Conservation (phyloP, 2,329 filamentous ascomycete genomes). For the Ascochyta clinopodiicola region DNA sequence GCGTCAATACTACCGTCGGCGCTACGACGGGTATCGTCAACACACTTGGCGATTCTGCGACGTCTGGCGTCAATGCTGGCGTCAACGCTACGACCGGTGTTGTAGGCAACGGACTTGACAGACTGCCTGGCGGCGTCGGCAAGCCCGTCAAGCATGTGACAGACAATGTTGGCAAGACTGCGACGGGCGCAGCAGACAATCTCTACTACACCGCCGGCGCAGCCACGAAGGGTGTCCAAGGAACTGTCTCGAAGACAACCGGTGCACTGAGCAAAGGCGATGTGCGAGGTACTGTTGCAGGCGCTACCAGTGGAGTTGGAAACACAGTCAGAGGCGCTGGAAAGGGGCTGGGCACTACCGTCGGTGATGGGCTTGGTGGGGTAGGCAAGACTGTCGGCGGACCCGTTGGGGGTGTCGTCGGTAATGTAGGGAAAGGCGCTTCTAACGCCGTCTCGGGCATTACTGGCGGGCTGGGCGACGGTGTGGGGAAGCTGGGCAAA, state of each 20-base stretch:
- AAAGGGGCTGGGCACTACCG: slow-evolving; percentile 44
- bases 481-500: slow-evolving; percentile 53
- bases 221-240: slow-evolving; percentile 51
- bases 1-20: slow-evolving; percentile 47
- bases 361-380: slow-evolving; percentile 49
- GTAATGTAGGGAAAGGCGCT: slow-evolving; percentile 52
- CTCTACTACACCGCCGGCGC: slow-evolving; percentile 51
- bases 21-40: slow-evolving; percentile 45
- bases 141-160: slow-evolving; percentile 51
- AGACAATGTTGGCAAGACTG: slow-evolving; percentile 51
- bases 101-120: slow-evolving; percentile 47
- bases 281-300: slow-evolving; percentile 47
- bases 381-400: slow-evolving; percentile 47
- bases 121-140: slow-evolving; percentile 42
- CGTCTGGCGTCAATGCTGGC: slow-evolving; percentile 44
- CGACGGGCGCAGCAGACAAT: slow-evolving; percentile 48
- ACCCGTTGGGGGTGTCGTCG: slow-evolving; percentile 51
- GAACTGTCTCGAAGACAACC: slow-evolving; percentile 54
- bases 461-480: slow-evolving; percentile 53
- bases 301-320: slow-evolving; percentile 46
- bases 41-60: slow-evolving; percentile 47
- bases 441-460: slow-evolving; percentile 51
- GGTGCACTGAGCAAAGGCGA: slow-evolving; percentile 53
- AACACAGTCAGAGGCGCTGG: slow-evolving; percentile 47
- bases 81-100: slow-evolving; percentile 48